Evolutionary conservation across 2,329 filamentous ascomycete genomes (phyloP).

Genomic region (Clarireedia homoeocarpa): DNA sequence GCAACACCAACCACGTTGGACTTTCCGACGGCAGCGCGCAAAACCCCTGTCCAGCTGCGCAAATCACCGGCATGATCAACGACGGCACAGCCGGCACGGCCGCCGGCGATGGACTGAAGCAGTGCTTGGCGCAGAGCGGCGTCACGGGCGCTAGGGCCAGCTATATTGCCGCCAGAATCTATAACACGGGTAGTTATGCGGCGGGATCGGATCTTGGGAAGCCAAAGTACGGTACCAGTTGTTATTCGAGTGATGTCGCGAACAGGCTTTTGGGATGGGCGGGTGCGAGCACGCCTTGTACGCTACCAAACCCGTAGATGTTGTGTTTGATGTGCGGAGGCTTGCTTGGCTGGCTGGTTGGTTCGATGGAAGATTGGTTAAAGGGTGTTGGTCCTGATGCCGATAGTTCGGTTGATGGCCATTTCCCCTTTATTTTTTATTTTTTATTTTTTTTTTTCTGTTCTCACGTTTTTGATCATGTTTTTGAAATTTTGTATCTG

Average conservation of each 20-base stretch:
- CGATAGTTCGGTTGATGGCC: no score
- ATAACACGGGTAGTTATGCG: slow-evolving; percentile 34
- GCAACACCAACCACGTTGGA: slow-evolving; percentile 11
- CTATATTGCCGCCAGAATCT: slow-evolving; percentile 32
- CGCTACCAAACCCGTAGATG: background rate
- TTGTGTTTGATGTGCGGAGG: no score
- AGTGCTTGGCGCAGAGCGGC: slow-evolving; percentile 10
- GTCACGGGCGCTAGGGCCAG: slow-evolving; percentile 21
- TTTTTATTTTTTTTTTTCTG: no score
- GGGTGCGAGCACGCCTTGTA: background rate
- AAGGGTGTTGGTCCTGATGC: no score
- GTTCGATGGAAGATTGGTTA: no score
- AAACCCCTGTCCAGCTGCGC: slow-evolving; percentile 3
- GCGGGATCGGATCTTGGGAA: slow-evolving; percentile 28
- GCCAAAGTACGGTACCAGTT: slow-evolving; percentile 14
- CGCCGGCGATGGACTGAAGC: slow-evolving; percentile 12
- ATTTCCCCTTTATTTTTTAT: no score
- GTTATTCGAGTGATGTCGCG: slow-evolving; percentile 23
- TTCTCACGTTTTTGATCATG: no score
- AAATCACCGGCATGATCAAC: slow-evolving; percentile 20
- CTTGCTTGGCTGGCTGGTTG: no score
- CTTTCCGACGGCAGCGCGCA: background rate
- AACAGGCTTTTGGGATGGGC: slow-evolving; percentile 17
- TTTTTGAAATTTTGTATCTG: no score
- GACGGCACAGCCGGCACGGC: slow-evolving; percentile 27